Evolutionary conservation across 306 rosid genomes (phyloP).

Genomic region (Prosopis cineraria): DNA sequence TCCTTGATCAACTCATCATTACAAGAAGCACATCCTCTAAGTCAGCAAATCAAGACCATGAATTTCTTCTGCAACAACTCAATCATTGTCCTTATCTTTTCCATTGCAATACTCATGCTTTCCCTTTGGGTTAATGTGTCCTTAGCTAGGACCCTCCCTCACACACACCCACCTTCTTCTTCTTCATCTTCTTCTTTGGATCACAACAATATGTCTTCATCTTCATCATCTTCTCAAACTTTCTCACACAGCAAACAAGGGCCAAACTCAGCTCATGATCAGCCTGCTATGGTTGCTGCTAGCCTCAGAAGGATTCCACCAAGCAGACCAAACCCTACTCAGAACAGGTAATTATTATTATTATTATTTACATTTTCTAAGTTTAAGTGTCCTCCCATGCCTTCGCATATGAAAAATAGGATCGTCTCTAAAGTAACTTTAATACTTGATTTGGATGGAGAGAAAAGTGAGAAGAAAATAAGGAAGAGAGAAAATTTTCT

Average conservation of each 20-base stretch:
- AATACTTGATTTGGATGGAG: background rate
- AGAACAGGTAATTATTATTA: conserved; percentile 62
- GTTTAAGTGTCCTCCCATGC: conserved; percentile 3
- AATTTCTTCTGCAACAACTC: conserved; percentile 47
- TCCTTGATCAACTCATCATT: conserved; percentile 35
- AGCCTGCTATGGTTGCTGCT: conserved; percentile 33
- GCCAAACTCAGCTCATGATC: conserved; percentile 28
- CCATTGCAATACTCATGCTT: conserved; percentile 46
- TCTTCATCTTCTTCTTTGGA: conserved; percentile 35
- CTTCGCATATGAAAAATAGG: conserved; percentile 23
- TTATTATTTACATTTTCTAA: background rate
- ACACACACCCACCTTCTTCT: background rate
- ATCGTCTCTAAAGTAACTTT: background rate
- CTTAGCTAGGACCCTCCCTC: conserved; percentile 47
- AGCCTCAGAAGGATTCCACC: conserved; percentile 77
- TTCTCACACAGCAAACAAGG: conserved; percentile 22
- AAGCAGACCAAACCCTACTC: conserved; percentile 81
- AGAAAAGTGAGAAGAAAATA: too few species aligned
- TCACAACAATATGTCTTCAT: conserved; percentile 29
- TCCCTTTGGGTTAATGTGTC: conserved; percentile 37
- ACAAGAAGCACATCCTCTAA: conserved; percentile 50
- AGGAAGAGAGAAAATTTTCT: too few species aligned
- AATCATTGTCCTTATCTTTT: conserved; percentile 46
- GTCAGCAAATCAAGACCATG: conserved; percentile 57
- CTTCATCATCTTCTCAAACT: conserved; percentile 33